Base-by-base conservation (phyloP, 768 basidiomycete genomes). In the Candolleomyces eurysporus region DNA sequence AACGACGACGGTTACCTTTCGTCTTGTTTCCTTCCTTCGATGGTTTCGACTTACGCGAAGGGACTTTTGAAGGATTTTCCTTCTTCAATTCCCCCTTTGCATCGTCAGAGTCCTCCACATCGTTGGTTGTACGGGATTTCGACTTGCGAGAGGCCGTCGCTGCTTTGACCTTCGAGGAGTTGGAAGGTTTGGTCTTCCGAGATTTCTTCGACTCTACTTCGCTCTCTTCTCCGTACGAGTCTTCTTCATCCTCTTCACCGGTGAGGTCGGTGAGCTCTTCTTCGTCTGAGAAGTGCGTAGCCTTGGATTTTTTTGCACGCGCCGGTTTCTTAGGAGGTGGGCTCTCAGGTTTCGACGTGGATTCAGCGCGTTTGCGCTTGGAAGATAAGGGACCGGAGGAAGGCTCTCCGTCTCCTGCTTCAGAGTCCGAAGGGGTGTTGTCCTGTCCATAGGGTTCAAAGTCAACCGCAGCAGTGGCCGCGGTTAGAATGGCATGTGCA, bases 121-220 rank as follows among this genome's bases (percentile, higher is more conserved):
- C 36, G 1, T 36, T 11, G 11, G 36, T 11, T 36, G 36, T 11
- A 36, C 36, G 36, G 8, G 36, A 36, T 11, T 11, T 36, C 36
- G 36, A 14, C 45, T 46, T 46, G 16, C 45, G 17, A 3, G 54
- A 56, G 14, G 16, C 21, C 22, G 31, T 3, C n/a, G 39, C 40
- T 10, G 32, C 17, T 31, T 10, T 19, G 17, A 17, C 39, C 39
- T 42, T 39, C 19, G 39, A 9, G 40, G 32, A 30, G 36, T 39
- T 39, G 36, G n/a, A 22, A 63, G n/a, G 13, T 30, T 61, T 60
- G 4, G 52, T 54, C 39, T 60, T 63, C 55, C 67, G 65, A 11
- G 51, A 16, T 45, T 66, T 69, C 63, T 66, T 68, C 52, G 53
- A 62, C 45, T 46, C 63, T 19, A 14, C 52, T 31, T 66, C 64